A percentile compares a stretch with the other conserved stretches of the same genome.
phyloP scores from a whole-genome alignment of 306 rosid genomes.

The Lithocarpus polystachyus region DNA sequence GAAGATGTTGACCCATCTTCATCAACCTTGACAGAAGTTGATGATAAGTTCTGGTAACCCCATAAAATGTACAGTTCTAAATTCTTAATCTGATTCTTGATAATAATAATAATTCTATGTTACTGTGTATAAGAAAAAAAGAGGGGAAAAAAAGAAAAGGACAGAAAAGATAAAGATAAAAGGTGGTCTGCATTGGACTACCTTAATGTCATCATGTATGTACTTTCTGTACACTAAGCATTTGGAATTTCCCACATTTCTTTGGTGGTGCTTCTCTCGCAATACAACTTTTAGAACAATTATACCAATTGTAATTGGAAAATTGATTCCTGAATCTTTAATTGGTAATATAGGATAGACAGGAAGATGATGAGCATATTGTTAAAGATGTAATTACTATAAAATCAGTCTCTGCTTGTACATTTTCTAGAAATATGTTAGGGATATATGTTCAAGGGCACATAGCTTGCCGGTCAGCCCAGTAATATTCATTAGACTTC shows the following conservation, averaged over 20 bases:
- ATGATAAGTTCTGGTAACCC: conserved; percentile 76
- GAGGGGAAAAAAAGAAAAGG: conserved; percentile 13
- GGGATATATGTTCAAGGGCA: not conserved
- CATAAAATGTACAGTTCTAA: conserved; percentile 60
- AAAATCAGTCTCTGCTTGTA: not conserved
- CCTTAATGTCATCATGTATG: conserved; percentile 40
- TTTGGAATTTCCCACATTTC: conserved; percentile 13
- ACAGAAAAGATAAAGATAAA: not conserved
- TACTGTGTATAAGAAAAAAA: conserved; percentile 55
- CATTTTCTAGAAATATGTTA: not conserved
- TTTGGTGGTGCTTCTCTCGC: not conserved
- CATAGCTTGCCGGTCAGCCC: not conserved
- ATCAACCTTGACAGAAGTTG: conserved; percentile 36
- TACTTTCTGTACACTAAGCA: conserved; percentile 35
- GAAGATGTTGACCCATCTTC: conserved; percentile 48
- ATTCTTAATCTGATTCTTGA: conserved; percentile 60
- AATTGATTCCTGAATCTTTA: not conserved
- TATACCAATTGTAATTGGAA: not conserved
- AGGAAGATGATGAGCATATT: not conserved
- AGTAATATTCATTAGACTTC: not conserved
- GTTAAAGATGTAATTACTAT: not conserved
- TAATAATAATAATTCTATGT: conserved; percentile 56
- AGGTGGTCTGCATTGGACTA: conserved; percentile 59
- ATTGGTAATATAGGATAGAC: not conserved
- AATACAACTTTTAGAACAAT: not conserved